A percentile compares a stretch with the other conserved stretches of the same genome.
Evolutionary conservation across 305 asterid species (phyloP).

Genomic region (Fraxinus nigra): DNA sequence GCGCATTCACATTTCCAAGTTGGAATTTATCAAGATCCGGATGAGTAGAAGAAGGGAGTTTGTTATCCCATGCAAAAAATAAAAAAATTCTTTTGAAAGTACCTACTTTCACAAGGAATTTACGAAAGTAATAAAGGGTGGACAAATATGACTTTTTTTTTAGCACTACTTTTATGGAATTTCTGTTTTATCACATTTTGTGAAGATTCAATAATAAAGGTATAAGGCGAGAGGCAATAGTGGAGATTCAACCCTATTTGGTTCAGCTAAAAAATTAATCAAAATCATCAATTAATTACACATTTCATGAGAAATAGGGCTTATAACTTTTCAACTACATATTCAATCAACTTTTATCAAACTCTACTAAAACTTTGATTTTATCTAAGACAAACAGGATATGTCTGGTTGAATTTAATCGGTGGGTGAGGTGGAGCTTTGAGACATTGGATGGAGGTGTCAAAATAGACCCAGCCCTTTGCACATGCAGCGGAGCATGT

Average conservation of each 20-base stretch:
- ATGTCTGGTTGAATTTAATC: neutral
- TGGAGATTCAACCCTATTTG: neutral
- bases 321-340: neutral
- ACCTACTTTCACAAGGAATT: neutral
- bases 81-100: neutral
- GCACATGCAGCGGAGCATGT: neutral
- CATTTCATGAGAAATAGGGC: no score
- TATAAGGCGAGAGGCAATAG: neutral
- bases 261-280: neutral
- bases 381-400: neutral
- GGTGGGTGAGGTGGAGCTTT: neutral
- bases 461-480: neutral
- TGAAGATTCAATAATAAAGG: neutral
- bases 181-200: neutral
- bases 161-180: no score
- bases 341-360: neutral
- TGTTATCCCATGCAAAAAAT: constrained; percentile 21
- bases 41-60: constrained; percentile 62
- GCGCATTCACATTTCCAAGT: constrained; percentile 18
- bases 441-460: neutral
- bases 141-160: neutral
- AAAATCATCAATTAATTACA: no score
- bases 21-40: constrained; percentile 58
- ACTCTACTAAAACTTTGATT: no score
- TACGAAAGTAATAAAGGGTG: neutral